phyloP scores from a whole-genome alignment of 768 basidiomycete genomes.

The Leccinellum rugosiceps region DNA sequence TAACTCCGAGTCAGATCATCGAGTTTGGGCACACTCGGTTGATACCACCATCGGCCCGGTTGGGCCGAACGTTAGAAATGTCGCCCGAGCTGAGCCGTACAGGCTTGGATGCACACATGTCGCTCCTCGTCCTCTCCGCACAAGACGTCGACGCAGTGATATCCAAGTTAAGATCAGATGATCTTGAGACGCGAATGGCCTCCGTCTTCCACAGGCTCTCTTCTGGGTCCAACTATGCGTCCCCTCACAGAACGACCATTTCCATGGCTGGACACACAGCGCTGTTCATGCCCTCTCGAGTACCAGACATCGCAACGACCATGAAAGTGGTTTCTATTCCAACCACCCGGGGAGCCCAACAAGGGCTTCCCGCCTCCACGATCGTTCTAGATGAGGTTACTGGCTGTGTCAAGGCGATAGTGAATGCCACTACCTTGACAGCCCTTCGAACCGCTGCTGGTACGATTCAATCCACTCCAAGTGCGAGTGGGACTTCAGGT shows the following conservation, averaged over 20 bases:
- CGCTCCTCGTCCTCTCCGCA: slow-evolving; percentile 60
- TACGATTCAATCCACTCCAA: slow-evolving; percentile 23
- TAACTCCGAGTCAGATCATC: too few species aligned
- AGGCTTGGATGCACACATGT: slow-evolving; percentile 20
- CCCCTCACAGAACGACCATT: slow-evolving; percentile 61
- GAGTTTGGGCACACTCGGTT: too few species aligned
- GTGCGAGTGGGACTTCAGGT: background rate
- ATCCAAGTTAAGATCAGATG: slow-evolving; percentile 40
- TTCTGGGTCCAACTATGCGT: slow-evolving; percentile 19
- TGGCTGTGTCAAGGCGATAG: slow-evolving; percentile 66
- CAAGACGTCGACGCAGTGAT: slow-evolving; percentile 53
- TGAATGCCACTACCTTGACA: slow-evolving; percentile 78
- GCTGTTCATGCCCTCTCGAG: slow-evolving; percentile 83
- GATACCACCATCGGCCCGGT: too few species aligned
- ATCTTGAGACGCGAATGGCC: slow-evolving; percentile 56
- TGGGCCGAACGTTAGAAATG: background rate
- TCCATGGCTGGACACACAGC: slow-evolving; percentile 52
- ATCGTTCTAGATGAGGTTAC: slow-evolving; percentile 69
- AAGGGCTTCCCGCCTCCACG: slow-evolving; percentile 75
- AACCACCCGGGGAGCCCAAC: slow-evolving; percentile 32
- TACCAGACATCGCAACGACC: slow-evolving; percentile 50
- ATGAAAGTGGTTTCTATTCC: slow-evolving; percentile 86
- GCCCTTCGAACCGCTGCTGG: slow-evolving; percentile 83
- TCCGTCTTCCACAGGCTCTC: slow-evolving; percentile 53
- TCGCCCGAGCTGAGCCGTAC: background rate